Evolutionary conservation across 1,284 basidiomycete species (phyloP), one percentile per base, ranked within the genome.

Genomic region (Trametes polyzona): DNA sequence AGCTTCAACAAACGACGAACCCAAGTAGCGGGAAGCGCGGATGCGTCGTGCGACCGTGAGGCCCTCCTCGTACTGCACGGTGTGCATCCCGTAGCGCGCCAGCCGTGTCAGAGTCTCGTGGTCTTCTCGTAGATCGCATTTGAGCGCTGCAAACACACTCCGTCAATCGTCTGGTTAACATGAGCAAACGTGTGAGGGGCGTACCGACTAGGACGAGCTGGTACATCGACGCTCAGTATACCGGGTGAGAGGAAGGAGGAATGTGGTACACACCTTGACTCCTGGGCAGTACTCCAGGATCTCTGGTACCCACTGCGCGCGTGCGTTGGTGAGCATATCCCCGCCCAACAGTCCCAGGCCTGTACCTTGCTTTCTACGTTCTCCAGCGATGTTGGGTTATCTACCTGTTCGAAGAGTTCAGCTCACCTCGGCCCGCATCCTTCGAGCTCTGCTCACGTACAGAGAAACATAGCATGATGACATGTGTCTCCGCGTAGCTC

Each of bases 401-500:
- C 95, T 24, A 96, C 88, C 92, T 93, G 93, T 73, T 19, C 80
- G 6, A 17, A 21, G 6, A 19, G 10, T 21, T 47, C 44, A 30
- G n/a, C n/a, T 32, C 30, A 21, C 3, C 44, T 16, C 32, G 30
- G 12, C 12, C 19, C 17, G 11, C 17, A 19, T 19, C 5, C 24
- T 10, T 6, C 4, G 19, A 12, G 30, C 11, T 12, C 9, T 12
- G 24, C 23, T 51, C 17, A 69, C 88, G 59, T 62, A 93, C 93
- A 30, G 94, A 95, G 72, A 96, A 97, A 74, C 95, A 97, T 30
- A 96, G 80, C 88, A 97, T 90, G 62, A 98, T 83, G 54, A 97
- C 90, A 75, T 98, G 92, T 0, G 95, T 97, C 71, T 98, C 95
- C 2, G 95, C 92, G 71, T 98, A 98, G 32, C 90, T 93, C 26